These are phyloP conservation scores for Chalciporus chontae DNA, from an alignment of 768 basidiomycete genomes.

Conservation along the genomic window DNA sequence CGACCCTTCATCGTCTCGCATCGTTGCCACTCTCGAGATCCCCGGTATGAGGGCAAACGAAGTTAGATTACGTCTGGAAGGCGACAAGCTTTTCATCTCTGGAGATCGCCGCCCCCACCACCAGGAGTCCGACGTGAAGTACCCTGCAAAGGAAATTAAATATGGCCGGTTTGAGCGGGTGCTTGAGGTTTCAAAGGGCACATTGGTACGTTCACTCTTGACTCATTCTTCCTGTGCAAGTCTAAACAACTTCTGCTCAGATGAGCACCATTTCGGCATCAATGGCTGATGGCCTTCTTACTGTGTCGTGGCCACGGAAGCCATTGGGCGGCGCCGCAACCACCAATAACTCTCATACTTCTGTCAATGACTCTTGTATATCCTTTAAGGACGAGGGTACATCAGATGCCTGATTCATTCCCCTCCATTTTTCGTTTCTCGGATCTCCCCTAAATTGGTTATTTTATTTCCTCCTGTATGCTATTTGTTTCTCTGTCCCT, in stretches of 20 bases:
- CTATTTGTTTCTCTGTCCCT: neutral
- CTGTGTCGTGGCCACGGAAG: conserved; percentile 37
- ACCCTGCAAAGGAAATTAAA: conserved; percentile 36
- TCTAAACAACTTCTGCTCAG: conserved; percentile 14
- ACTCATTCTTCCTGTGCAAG: conserved; percentile 2
- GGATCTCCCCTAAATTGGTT: neutral
- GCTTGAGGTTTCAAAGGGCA: conserved; percentile 35
- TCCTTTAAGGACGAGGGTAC: neutral
- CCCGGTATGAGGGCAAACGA: conserved; percentile 38
- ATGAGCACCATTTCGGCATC: conserved; percentile 37
- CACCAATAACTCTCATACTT: neutral
- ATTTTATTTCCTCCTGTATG: conserved; percentile 4
- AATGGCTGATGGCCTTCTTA: conserved; percentile 37
- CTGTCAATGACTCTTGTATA: neutral
- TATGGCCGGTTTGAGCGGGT: conserved; percentile 38
- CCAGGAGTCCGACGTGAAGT: conserved; percentile 19
- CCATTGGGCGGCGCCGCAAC: conserved; percentile 17
- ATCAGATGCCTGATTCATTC: neutral
- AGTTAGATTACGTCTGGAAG: conserved; percentile 32
- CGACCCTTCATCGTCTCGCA: conserved; percentile 29
- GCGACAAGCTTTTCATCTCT: conserved; percentile 31
- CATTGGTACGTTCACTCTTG: conserved; percentile 26
- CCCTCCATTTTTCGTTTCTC: conserved; percentile 2
- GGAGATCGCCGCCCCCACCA: conserved; percentile 30
- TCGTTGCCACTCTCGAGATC: conserved; percentile 37